phyloP scores from a whole-genome alignment of 2,329 filamentous ascomycete genomes.

The Aspergillus proliferans region DNA sequence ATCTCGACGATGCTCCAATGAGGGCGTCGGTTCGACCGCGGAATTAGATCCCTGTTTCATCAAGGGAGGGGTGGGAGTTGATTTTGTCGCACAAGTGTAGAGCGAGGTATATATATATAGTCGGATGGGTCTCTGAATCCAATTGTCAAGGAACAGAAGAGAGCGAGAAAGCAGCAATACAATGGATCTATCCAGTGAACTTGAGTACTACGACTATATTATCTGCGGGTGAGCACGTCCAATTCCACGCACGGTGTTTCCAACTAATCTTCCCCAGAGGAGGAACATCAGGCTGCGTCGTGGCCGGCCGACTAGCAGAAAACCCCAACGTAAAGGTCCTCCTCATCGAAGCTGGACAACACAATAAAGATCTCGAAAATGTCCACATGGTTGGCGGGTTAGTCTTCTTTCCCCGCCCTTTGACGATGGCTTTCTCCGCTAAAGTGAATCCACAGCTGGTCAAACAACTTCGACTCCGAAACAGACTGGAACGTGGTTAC shows the following conservation, averaged over 20 bases:
- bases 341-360: slow-evolving; percentile 44
- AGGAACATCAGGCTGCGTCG: slow-evolving; percentile 45
- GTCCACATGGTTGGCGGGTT: slow-evolving; percentile 42
- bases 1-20: background rate
- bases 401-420: slow-evolving; percentile 3
- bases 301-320: slow-evolving; percentile 44
- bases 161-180: background rate
- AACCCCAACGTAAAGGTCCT: slow-evolving; percentile 37
- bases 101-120: background rate
- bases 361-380: slow-evolving; percentile 41
- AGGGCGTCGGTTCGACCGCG: background rate
- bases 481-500: slow-evolving; percentile 43
- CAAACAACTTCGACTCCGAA: slow-evolving; percentile 38
- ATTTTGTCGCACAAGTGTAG: background rate
- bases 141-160: background rate
- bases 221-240: slow-evolving; percentile 21
- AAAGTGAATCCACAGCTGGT: slow-evolving; percentile 25
- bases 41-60: background rate
- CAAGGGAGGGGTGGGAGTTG: background rate
- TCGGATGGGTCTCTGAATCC: background rate
- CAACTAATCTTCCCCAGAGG: slow-evolving; percentile 25
- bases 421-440: background rate
- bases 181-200: background rate
- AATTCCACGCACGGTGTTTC: background rate
- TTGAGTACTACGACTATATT: slow-evolving; percentile 21